phyloP scores from a whole-genome alignment of 805 yeast species.

The Ogataea ramenticola region DNA sequence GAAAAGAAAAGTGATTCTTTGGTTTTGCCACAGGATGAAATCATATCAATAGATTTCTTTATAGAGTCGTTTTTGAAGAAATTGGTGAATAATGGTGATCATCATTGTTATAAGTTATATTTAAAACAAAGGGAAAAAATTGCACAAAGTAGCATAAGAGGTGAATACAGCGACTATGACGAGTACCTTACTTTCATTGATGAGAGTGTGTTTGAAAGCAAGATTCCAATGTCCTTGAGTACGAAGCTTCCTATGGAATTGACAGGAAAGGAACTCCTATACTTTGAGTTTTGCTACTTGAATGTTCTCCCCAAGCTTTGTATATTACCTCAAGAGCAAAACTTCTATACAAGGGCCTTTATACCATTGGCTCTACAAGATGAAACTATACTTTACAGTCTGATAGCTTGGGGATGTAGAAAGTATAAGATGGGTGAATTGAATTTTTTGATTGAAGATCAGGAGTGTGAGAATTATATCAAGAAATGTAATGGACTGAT shows the following conservation, averaged over 20 bases:
- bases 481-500: conserved; percentile 7
- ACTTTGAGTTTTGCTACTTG: conserved; percentile 41
- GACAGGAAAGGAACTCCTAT: conserved; percentile 12
- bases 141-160: too few relatives aligned
- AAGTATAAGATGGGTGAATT: conserved; percentile 12
- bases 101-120: not conserved
- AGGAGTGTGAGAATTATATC: conserved; percentile 13
- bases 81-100: not conserved
- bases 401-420: conserved; percentile 50
- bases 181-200: not conserved
- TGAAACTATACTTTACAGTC: conserved; percentile 37
- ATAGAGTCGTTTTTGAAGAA: not conserved
- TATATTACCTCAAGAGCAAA: conserved; percentile 38
- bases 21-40: not conserved
- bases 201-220: not conserved
- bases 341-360: conserved; percentile 45
- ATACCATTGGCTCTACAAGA: conserved; percentile 46
- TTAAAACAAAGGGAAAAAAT: not conserved
- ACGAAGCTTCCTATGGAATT: conserved; percentile 14
- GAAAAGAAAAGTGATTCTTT: too few relatives aligned
- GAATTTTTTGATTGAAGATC: conserved; percentile 14
- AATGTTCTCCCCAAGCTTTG: conserved; percentile 39
- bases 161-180: too few relatives aligned
- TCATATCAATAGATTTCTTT: not conserved
- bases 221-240: conserved; percentile 7